phyloP scores from a whole-genome alignment of 441 rosid genomes.

The Jatropha multifida region DNA sequence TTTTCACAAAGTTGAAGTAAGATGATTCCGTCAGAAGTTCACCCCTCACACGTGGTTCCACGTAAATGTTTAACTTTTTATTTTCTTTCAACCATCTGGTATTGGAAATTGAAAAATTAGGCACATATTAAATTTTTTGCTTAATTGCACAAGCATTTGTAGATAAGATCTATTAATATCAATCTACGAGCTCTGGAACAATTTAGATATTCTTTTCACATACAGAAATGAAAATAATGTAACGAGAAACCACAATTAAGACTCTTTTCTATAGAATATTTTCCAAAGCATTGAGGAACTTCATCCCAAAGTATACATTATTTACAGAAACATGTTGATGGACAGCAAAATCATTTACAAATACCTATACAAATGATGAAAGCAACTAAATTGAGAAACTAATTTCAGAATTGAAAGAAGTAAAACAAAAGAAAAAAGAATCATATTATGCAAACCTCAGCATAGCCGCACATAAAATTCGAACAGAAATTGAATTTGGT shows the following conservation, averaged over 20 bases:
- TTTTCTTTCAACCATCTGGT: slow-evolving; percentile 88
- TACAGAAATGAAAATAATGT: neutral
- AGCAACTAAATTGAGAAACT: neutral
- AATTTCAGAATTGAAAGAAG: neutral
- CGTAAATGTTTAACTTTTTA: slow-evolving; percentile 66
- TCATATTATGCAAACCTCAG: slow-evolving; percentile 54
- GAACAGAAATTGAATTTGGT: slow-evolving; percentile 89
- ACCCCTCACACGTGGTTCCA: slow-evolving; percentile 78
- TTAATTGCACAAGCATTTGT: slow-evolving; percentile 7
- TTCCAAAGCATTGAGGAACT: neutral
- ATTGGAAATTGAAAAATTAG: slow-evolving; percentile 19
- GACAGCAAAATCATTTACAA: neutral
- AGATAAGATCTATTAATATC: neutral
- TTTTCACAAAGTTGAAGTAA: slow-evolving; percentile 66
- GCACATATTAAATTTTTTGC: neutral
- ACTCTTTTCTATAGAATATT: neutral
- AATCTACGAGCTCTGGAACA: neutral
- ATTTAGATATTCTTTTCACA: neutral
- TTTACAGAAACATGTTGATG: neutral
- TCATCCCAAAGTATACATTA: neutral
- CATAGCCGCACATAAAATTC: slow-evolving; percentile 72
- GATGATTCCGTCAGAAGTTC: slow-evolving; percentile 86
- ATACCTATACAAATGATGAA: neutral
- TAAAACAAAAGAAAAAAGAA: neutral
- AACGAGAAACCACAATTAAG: neutral